Percentiles rank a stretch among this genome's conserved stretches.
These are phyloP conservation scores for Tardiomyces depauwii DNA, from an alignment of 1,139 yeast species.

Conservation along the genomic window DNA sequence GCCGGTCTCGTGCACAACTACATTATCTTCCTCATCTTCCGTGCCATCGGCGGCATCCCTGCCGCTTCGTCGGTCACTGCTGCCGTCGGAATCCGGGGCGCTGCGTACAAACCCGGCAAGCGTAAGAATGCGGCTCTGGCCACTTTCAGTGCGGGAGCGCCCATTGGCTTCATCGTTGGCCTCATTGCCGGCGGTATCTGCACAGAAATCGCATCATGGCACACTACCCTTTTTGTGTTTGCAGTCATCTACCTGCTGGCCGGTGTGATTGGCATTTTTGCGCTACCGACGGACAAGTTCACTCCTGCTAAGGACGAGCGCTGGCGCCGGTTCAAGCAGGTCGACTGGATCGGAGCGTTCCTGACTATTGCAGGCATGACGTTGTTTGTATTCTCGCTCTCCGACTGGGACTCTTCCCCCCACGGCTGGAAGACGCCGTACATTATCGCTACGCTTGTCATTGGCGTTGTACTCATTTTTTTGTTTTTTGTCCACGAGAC, in stretches of 20 bases:
- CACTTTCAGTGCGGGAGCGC: conserved; percentile 36
- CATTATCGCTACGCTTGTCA: conserved; percentile 30
- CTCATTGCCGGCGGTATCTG: conserved; percentile 33
- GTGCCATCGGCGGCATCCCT: conserved; percentile 34
- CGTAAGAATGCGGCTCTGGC: conserved; percentile 35
- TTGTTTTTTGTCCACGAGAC: conserved; percentile 29
- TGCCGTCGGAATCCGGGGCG: conserved; percentile 34
- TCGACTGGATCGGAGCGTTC: conserved; percentile 33
- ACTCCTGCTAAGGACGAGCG: conserved; percentile 8
- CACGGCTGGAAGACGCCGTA: conserved; percentile 35
- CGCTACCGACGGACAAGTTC: conserved; percentile 19
- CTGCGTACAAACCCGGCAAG: conserved; percentile 27
- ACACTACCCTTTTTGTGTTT: conserved; percentile 30
- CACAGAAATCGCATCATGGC: conserved; percentile 28
- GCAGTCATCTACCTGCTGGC: conserved; percentile 27
- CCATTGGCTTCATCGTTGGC: conserved; percentile 34
- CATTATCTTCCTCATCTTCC: conserved; percentile 27
- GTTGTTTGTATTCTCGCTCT: conserved; percentile 31
- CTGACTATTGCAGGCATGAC: conserved; percentile 30
- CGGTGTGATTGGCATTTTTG: conserved; percentile 19
- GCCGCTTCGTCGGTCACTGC: conserved; percentile 35
- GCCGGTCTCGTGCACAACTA: conserved; percentile 31
- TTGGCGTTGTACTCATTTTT: conserved; percentile 26
- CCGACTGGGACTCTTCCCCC: conserved; percentile 30
- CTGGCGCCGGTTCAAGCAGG: conserved; percentile 14